Evolutionary conservation across 2,329 filamentous ascomycete genomes (phyloP).

Genomic region (Aspergillus fructus): DNA sequence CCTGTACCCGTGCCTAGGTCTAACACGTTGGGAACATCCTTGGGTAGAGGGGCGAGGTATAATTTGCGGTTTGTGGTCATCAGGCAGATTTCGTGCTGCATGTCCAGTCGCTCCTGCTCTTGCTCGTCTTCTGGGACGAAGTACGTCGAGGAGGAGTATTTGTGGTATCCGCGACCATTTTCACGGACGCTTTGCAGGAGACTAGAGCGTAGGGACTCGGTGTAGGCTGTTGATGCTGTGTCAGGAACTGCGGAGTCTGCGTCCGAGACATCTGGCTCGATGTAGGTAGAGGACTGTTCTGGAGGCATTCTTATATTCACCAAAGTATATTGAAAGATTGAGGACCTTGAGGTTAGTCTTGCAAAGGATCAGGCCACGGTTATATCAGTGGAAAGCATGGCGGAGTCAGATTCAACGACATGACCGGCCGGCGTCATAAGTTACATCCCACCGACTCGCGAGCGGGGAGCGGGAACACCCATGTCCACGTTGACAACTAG

Average conservation of each 20-base stretch:
- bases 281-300: background rate
- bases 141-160: slow-evolving; percentile 25
- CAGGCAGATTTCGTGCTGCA: slow-evolving; percentile 15
- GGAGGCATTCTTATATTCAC: no score
- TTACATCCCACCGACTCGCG: background rate
- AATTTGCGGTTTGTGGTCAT: slow-evolving; percentile 26
- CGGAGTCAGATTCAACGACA: no score
- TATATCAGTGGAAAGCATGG: no score
- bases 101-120: slow-evolving; percentile 34
- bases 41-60: slow-evolving; percentile 21
- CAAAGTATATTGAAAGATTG: no score
- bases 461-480: background rate
- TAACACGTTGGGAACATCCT: slow-evolving; percentile 30
- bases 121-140: slow-evolving; percentile 34
- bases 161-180: slow-evolving; percentile 41
- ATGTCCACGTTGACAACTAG: background rate
- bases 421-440: no score
- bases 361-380: no score
- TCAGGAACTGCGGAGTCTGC: background rate
- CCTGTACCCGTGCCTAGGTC: slow-evolving; percentile 46
- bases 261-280: background rate
- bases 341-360: no score
- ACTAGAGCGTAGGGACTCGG: slow-evolving; percentile 25
- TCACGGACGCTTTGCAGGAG: slow-evolving; percentile 38
- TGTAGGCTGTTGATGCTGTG: slow-evolving; percentile 8